Evolutionary conservation across 495 filamentous ascomycete genomes (phyloP).

Genomic region (Trichoderma reesei): DNA sequence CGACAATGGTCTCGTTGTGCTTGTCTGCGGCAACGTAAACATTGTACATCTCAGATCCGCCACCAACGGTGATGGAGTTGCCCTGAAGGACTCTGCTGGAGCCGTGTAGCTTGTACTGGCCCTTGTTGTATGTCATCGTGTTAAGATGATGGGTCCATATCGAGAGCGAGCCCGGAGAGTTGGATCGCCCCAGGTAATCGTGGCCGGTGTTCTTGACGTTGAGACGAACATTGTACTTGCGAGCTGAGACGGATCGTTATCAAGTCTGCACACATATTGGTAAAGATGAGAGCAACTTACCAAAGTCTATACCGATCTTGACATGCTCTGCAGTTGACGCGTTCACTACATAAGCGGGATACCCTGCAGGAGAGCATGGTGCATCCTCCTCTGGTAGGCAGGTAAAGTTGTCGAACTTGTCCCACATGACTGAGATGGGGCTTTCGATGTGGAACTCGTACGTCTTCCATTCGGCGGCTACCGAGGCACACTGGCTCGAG

Average conservation of each 20-base stretch:
- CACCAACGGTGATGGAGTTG: slow-evolving; percentile 29
- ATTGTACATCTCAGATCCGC: slow-evolving; percentile 29
- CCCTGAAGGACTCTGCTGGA: slow-evolving; percentile 26
- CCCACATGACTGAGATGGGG: slow-evolving; percentile 31
- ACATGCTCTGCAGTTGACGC: slow-evolving; percentile 32
- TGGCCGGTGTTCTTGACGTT: slow-evolving; percentile 57
- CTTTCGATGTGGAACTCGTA: slow-evolving; percentile 28
- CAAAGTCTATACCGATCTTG: slow-evolving; percentile 34
- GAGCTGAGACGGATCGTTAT: slow-evolving; percentile 20
- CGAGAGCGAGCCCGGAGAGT: slow-evolving; percentile 39
- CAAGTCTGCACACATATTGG: neutral
- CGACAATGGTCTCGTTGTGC: slow-evolving; percentile 27
- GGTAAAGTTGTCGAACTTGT: slow-evolving; percentile 35
- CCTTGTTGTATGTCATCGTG: slow-evolving; percentile 24
- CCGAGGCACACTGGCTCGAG: slow-evolving; percentile 23
- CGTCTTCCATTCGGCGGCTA: slow-evolving; percentile 25
- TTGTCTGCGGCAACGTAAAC: slow-evolving; percentile 23
- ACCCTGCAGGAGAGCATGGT: slow-evolving; percentile 31
- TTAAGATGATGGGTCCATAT: slow-evolving; percentile 42
- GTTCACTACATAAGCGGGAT: slow-evolving; percentile 41
- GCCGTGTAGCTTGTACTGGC: slow-evolving; percentile 26
- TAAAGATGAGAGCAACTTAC: slow-evolving; percentile 13
- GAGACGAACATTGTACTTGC: slow-evolving; percentile 46
- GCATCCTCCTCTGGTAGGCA: slow-evolving; percentile 29
- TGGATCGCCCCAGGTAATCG: slow-evolving; percentile 46